phyloP scores from a whole-genome alignment of 306 rosid species.

The Cucurbita argyrosperma region DNA sequence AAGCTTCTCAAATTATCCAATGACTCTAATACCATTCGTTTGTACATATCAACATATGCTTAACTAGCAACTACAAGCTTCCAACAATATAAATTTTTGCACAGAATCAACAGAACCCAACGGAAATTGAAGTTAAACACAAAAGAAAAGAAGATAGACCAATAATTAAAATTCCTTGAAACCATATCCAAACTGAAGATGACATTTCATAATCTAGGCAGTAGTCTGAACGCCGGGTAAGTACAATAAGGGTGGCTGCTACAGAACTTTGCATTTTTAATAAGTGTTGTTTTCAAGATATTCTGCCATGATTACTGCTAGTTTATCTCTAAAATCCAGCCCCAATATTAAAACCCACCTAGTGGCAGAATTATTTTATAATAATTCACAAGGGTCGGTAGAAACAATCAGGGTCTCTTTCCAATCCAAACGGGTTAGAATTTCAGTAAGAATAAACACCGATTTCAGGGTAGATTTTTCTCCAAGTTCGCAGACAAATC shows the following conservation, averaged over 20 bases:
- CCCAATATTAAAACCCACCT: not conserved
- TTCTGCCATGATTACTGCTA: constrained; percentile 42
- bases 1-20: not conserved
- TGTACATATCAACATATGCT: not conserved
- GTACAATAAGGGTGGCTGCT: constrained; percentile 23
- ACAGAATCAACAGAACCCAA: not conserved
- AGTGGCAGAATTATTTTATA: constrained; percentile 2
- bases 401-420: not conserved
- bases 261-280: constrained; percentile 28
- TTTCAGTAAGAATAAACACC: constrained; percentile 49
- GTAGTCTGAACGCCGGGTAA: constrained; percentile 45
- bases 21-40: not conserved
- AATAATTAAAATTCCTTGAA: not conserved
- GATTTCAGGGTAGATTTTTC: constrained; percentile 40
- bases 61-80: too few species aligned
- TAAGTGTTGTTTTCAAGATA: constrained; percentile 39
- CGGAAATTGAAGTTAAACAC: not conserved
- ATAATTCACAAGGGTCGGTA: constrained; percentile 7
- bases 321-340: constrained; percentile 17
- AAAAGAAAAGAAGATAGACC: too few species aligned
- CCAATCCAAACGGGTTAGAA: constrained; percentile 22
- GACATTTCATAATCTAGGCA: constrained; percentile 45
- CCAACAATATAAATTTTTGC: not conserved
- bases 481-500: constrained; percentile 43
- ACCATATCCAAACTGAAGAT: constrained; percentile 9